A percentile compares a stretch with the other conserved stretches of the same genome.
These are phyloP conservation scores for Vigna unguiculata DNA, from an alignment of 306 rosid genomes.

Conservation along the genomic window DNA sequence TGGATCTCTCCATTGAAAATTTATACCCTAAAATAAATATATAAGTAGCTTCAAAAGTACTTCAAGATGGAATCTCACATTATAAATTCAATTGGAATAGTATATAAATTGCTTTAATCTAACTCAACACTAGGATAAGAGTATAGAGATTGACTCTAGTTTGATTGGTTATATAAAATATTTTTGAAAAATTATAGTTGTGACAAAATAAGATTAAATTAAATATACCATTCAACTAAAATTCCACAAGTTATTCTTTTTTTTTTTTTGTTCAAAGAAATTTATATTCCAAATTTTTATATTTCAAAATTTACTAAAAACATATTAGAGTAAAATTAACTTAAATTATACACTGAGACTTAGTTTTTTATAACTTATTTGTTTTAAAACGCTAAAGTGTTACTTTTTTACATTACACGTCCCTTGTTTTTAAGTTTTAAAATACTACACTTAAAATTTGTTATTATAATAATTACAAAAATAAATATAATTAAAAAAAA, in stretches of 20 bases:
- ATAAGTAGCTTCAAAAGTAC: not conserved
- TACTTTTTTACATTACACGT: too few relatives aligned
- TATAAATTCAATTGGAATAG: too few relatives aligned
- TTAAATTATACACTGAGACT: too few relatives aligned
- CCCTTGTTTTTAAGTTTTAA: too few relatives aligned
- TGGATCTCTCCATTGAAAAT: not conserved
- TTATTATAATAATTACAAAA: too few relatives aligned
- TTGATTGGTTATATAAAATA: not conserved
- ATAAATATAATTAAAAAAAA: too few relatives aligned
- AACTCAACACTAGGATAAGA: not conserved
- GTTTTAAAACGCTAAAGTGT: too few relatives aligned
- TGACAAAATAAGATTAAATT: not conserved
- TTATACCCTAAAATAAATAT: not conserved
- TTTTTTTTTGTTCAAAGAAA: not conserved
- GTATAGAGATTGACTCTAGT: not conserved
- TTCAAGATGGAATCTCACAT: not conserved
- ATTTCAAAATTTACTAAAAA: not conserved
- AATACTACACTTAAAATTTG: too few relatives aligned
- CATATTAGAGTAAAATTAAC: not conserved
- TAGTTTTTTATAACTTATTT: too few relatives aligned
- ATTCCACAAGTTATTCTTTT: not conserved
- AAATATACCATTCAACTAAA: not conserved
- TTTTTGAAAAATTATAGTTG: not conserved
- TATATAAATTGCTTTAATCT: too few relatives aligned
- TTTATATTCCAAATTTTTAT: not conserved